Evolutionary conservation across 164 flowering plant species (phyloP).

Genomic region (Saururus chinensis): DNA sequence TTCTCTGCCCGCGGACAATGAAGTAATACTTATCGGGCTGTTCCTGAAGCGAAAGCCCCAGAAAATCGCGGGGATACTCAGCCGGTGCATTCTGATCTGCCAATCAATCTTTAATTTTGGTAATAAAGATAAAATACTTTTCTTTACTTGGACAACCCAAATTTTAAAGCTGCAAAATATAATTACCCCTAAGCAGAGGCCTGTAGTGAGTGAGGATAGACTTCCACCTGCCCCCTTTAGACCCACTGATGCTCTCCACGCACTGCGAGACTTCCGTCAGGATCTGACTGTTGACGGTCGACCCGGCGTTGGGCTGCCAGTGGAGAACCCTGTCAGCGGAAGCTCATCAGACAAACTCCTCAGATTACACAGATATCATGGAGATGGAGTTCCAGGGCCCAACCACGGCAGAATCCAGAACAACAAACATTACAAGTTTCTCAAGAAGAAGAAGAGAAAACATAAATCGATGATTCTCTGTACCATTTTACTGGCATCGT

Average conservation of each 20-base stretch:
- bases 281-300: slow-evolving; percentile 66
- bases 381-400: too few relatives aligned
- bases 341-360: background rate
- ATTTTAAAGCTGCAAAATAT: too few relatives aligned
- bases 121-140: too few relatives aligned
- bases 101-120: too few relatives aligned
- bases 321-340: slow-evolving; percentile 53
- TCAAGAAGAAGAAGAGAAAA: too few relatives aligned
- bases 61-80: slow-evolving; percentile 59
- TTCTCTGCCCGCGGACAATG: slow-evolving; percentile 41
- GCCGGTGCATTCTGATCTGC: slow-evolving; percentile 1
- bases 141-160: too few relatives aligned
- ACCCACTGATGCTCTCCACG: slow-evolving; percentile 68
- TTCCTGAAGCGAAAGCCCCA: slow-evolving; percentile 64
- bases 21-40: slow-evolving; percentile 72
- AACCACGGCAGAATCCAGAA: too few relatives aligned
- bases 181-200: slow-evolving; percentile 48
- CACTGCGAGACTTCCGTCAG: slow-evolving; percentile 72
- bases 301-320: slow-evolving; percentile 83
- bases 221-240: slow-evolving; percentile 84
- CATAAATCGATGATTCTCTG: too few relatives aligned
- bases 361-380: too few relatives aligned
- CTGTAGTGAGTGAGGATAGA: slow-evolving; percentile 56
- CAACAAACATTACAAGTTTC: too few relatives aligned
- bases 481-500: too few relatives aligned